Evolutionary conservation across 2,329 filamentous ascomycete species (phyloP), one percentile per base, ranked within the genome.

Genomic region (Zasmidium cellare): DNA sequence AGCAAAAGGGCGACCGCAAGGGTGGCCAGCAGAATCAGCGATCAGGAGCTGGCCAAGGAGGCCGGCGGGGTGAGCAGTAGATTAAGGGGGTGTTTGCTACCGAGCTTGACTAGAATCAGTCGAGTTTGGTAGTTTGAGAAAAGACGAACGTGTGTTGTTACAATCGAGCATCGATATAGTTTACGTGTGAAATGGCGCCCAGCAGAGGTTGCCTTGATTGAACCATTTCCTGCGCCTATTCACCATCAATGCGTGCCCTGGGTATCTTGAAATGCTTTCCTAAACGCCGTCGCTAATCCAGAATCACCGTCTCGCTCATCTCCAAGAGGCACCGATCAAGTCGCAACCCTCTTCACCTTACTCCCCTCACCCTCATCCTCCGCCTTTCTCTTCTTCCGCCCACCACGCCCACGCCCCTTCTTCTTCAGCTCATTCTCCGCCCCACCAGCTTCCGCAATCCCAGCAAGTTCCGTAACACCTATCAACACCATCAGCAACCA

Each of bases 361-460:
- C 3, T 28, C 47, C 53, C 58, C 46, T 47, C 55, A 19, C 46
- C 63, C 19, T 53, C 63, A 41, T 55, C 56, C 51, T 53, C 46
- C 47, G 46, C 65, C 25, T 71, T 67, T 22, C 66, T 69, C 62
- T 67, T 69, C 59, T 67, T 66, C 46, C 60, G 64, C 54, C 67
- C 70, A 52, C 66, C 66, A 44, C 46, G 64, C 46, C 60, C 66
- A 53, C 66, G 68, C 22, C 67, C 69, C 47, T 68, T 71, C 50
- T 69, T 66, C 56, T 61, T 65, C 49, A 63, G 45, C 46, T 65
- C 81, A 64, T 83, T 81, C 65, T 73, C 76, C 46, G 71, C 53
- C 48, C 68, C 44, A 62, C 82, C 82, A 24, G 84, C 86, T 71
- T 88, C 87, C 63, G 87, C 87, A 53, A 77, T 86, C 84, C 58